Percentiles rank a stretch among this genome's conserved stretches.
These are phyloP conservation scores for Hymenoscyphus fructigenus DNA, from an alignment of 2,329 filamentous ascomycete species.

Conservation along the genomic window DNA sequence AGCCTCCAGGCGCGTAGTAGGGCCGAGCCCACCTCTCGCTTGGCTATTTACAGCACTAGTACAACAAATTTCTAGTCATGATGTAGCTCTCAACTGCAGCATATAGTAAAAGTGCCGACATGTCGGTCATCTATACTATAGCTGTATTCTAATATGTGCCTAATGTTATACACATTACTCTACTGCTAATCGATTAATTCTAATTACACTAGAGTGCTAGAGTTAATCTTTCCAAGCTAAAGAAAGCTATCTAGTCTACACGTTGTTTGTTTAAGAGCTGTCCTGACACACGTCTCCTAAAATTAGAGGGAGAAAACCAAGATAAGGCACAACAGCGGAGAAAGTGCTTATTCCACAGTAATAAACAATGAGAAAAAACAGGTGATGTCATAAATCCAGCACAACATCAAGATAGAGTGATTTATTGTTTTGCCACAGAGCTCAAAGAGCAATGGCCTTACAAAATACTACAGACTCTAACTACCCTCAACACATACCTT, in stretches of 20 bases:
- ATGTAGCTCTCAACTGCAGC: slow-evolving; percentile 31
- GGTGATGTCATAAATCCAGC: no score
- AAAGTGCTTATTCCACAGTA: background rate
- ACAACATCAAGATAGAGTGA: background rate
- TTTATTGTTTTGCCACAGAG: background rate
- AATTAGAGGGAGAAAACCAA: background rate
- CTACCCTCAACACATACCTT: background rate
- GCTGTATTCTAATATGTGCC: slow-evolving; percentile 28
- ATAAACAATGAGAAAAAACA: no score
- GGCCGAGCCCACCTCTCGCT: slow-evolving; percentile 17
- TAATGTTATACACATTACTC: slow-evolving; percentile 10
- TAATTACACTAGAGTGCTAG: slow-evolving; percentile 11
- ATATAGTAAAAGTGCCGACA: slow-evolving; percentile 23
- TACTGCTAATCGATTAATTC: slow-evolving; percentile 15
- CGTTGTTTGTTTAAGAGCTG: background rate
- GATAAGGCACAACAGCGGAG: background rate
- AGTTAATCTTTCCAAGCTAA: background rate
- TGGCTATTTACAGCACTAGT: background rate
- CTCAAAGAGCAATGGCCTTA: background rate
- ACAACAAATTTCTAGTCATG: slow-evolving; percentile 32
- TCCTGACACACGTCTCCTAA: slow-evolving; percentile 5
- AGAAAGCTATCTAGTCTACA: background rate
- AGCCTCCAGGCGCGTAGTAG: background rate
- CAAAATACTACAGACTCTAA: background rate
- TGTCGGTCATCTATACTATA: slow-evolving; percentile 28